A percentile compares a stretch with the other conserved stretches of the same genome.
Evolutionary conservation across 441 rosid species (phyloP).

Genomic region (Populus hybrid): DNA sequence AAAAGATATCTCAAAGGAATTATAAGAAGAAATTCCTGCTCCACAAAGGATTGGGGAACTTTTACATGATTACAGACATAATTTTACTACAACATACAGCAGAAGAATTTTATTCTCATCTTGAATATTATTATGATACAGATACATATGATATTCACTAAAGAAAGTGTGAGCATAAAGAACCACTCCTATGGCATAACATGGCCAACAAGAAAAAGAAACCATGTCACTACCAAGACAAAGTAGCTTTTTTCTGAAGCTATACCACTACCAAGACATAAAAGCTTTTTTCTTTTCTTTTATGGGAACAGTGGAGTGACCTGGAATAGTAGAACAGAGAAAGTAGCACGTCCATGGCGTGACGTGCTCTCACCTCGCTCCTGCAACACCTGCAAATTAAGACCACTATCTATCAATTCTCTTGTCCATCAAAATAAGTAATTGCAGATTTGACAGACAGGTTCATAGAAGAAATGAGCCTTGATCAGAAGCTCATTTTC

Average conservation of each 20-base stretch:
- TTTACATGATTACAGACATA: conserved; percentile 8
- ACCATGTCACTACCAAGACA: background rate
- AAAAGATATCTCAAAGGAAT: conserved; percentile 4
- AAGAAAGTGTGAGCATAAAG: background rate
- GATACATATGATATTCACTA: background rate
- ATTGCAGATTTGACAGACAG: conserved; percentile 7
- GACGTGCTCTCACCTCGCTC: conserved; percentile 99
- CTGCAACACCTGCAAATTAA: conserved; percentile 78
- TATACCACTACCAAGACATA: too few relatives aligned
- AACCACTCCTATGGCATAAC: background rate
- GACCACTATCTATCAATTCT: conserved; percentile 21
- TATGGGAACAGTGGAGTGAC: conserved; percentile 31
- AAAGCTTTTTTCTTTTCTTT: background rate
- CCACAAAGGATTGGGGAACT: background rate
- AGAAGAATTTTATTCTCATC: background rate
- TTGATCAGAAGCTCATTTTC: background rate
- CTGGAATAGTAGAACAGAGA: conserved; percentile 97
- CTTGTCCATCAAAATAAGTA: conserved; percentile 16
- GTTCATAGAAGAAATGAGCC: background rate
- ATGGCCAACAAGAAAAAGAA: conserved; percentile 7
- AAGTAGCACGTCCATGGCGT: conserved; percentile 98
- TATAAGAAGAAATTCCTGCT: background rate
- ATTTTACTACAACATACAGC: background rate
- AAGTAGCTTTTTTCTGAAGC: too few relatives aligned
- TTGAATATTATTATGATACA: background rate